Conservation (phyloP, 495 filamentous ascomycete species). For the Aspergillus olivimuriae region DNA sequence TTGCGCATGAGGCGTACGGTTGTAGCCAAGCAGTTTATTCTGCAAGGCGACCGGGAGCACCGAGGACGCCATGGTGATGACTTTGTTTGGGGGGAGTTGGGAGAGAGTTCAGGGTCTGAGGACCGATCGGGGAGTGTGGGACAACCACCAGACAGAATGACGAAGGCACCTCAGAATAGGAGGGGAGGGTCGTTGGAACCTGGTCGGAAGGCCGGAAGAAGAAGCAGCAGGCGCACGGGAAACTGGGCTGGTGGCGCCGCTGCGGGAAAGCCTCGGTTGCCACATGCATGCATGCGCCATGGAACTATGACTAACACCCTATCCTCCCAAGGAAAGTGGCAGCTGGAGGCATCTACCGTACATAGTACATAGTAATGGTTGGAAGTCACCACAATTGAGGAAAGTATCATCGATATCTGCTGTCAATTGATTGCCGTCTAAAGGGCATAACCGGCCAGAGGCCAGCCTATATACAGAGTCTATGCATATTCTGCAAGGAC, state of each 20-base stretch:
- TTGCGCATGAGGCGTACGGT: conserved; percentile 49
- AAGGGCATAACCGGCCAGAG: conserved; percentile 10
- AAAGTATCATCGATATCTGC: neutral
- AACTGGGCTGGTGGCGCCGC: no score
- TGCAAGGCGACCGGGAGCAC: conserved; percentile 33
- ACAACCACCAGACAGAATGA: conserved; percentile 13
- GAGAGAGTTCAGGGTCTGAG: neutral
- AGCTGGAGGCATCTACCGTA: no score
- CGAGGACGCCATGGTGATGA: conserved; percentile 29
- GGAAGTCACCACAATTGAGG: no score
- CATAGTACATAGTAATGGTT: no score
- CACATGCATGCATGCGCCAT: conserved; percentile 20
- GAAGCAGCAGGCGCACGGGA: no score
- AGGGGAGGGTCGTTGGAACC: no score
- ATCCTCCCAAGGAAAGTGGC: no score
- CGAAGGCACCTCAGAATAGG: no score
- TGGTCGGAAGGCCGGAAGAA: no score
- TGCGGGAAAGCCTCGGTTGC: conserved; percentile 22
- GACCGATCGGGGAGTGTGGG: neutral
- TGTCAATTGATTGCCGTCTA: conserved; percentile 4
- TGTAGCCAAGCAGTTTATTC: conserved; percentile 38
- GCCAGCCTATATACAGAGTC: conserved; percentile 40
- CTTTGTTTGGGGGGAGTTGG: no score
- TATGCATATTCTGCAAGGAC: no score
- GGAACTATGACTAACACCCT: no score